Base-by-base conservation (phyloP, 2,329 filamentous ascomycete genomes). In the Clonostachys rhizophaga region DNA sequence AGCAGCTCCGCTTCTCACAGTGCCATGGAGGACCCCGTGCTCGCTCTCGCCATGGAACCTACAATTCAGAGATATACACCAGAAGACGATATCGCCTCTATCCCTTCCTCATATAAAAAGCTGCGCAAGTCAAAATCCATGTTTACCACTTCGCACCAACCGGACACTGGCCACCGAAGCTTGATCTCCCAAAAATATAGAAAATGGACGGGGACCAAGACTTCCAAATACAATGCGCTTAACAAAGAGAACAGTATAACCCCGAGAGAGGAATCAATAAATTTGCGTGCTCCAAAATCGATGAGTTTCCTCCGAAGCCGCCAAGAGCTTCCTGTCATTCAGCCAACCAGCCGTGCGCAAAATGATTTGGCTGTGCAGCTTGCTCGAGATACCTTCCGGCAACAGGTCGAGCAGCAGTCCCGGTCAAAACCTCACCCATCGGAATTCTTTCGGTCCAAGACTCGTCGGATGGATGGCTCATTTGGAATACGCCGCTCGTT, bases 111-210 rank as follows among this genome's bases (percentile, higher is more conserved):
- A 30, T 76, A 71, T 52, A 68, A 71, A 42, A 71, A 66, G 30
- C 59, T 83, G 40, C 75, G 76, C 40, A 79, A 75, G 54, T 79
- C 79, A 2, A 75, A 67, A 49, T 83, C 80, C 0, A 75, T 81
- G 74, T 70, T 77, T 50, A 62, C 65, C 11, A 59, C 64, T 3
- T 64, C 65, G 2, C 52, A 58, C 11, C 46, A 46, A 9, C 39
- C 44, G 16, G 43, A 45, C 6, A 36, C 34, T 2, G 54, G 48
- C 5, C 48, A 55, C 18, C 46, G 48, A 45, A 40, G 50, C 3
- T 45, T 49, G 18, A 39, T 46, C n/a, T 45, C 52, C 5, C 43
- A 42, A 36, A 24, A 20, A 50, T 45, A 20, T 34, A 44, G 16
- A 52, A 50, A 30, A 17, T 49, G 24, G 24, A 30, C 24, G 3